Percentiles rank a stretch among this genome's conserved stretches.
phyloP scores from a whole-genome alignment of 2,329 filamentous ascomycete genomes.

The Emydomyces testavorans region DNA sequence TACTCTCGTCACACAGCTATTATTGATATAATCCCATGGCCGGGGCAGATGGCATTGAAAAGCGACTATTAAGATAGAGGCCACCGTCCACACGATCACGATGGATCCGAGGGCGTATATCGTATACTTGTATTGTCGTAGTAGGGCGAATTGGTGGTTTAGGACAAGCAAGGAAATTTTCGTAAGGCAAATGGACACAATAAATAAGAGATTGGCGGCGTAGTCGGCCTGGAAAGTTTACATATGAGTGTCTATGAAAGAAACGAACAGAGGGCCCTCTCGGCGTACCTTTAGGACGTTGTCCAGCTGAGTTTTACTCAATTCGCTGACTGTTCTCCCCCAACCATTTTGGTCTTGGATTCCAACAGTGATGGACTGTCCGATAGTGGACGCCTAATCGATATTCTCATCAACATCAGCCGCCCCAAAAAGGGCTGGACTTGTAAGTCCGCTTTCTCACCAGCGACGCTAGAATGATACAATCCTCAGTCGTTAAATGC shows the following conservation, averaged over 20 bases:
- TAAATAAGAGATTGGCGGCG: conserved; percentile 20
- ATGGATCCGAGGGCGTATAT: conserved; percentile 9
- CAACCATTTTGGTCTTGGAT: conserved; percentile 12
- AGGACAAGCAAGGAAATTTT: conserved; percentile 23
- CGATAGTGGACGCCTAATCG: conserved; percentile 4
- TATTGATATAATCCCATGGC: conserved; percentile 15
- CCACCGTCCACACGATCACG: conserved; percentile 12
- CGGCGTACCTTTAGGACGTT: conserved; percentile 11
- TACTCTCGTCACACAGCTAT: conserved; percentile 13
- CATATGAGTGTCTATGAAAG: background rate
- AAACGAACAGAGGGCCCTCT: background rate
- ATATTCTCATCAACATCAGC: background rate
- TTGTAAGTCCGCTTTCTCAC: too few species aligned
- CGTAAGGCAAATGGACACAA: conserved; percentile 21
- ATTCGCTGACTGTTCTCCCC: conserved; percentile 6
- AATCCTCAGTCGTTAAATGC: conserved; percentile 10
- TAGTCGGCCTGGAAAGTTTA: conserved; percentile 20
- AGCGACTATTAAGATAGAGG: conserved; percentile 11
- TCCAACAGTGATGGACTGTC: conserved; percentile 12
- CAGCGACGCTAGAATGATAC: conserved; percentile 12
- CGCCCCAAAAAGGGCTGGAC: background rate
- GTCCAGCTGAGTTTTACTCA: conserved; percentile 8
- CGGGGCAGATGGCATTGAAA: conserved; percentile 14
- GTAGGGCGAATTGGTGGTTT: conserved; percentile 19
- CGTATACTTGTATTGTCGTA: conserved; percentile 10